Conservation (phyloP, 1,284 basidiomycete species). For the Taiwanofungus camphoratus region DNA sequence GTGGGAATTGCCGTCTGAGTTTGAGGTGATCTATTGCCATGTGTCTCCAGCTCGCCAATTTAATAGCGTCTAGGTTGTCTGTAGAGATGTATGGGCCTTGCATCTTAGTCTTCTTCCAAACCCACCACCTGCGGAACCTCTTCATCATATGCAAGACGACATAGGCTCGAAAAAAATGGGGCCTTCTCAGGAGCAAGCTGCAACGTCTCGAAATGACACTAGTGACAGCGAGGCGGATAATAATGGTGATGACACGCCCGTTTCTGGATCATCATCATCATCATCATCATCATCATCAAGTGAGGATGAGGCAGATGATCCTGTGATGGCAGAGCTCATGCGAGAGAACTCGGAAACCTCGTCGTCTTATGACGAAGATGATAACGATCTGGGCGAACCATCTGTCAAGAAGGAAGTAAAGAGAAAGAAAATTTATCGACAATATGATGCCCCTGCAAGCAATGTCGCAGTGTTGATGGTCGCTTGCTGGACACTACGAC, state of each 20-base stretch:
- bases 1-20: slow-evolving; percentile 74
- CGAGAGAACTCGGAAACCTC: slow-evolving; percentile 47
- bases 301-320: slow-evolving; percentile 29
- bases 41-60: not conserved
- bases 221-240: slow-evolving; percentile 25
- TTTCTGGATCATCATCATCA: slow-evolving; percentile 10
- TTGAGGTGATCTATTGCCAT: slow-evolving; percentile 62
- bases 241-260: slow-evolving; percentile 14
- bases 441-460: slow-evolving; percentile 49
- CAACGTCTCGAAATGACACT: not conserved
- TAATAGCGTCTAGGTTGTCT: slow-evolving; percentile 48
- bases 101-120: slow-evolving; percentile 61
- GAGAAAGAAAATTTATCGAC: slow-evolving; percentile 17
- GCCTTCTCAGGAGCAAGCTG: slow-evolving; percentile 4
- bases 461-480: slow-evolving; percentile 65
- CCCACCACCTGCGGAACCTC: slow-evolving; percentile 58
- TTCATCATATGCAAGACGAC: slow-evolving; percentile 37
- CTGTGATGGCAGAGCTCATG: slow-evolving; percentile 48
- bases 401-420: slow-evolving; percentile 10
- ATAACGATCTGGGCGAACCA: slow-evolving; percentile 16
- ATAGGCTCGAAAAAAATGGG: slow-evolving; percentile 7
- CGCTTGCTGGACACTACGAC: slow-evolving; percentile 71
- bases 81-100: slow-evolving; percentile 78
- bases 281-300: slow-evolving; percentile 14
- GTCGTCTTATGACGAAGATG: slow-evolving; percentile 39